Percentiles rank a stretch among this genome's conserved stretches.
phyloP scores from a whole-genome alignment of 2,329 filamentous ascomycete genomes.

The Lomentospora prolificans region DNA sequence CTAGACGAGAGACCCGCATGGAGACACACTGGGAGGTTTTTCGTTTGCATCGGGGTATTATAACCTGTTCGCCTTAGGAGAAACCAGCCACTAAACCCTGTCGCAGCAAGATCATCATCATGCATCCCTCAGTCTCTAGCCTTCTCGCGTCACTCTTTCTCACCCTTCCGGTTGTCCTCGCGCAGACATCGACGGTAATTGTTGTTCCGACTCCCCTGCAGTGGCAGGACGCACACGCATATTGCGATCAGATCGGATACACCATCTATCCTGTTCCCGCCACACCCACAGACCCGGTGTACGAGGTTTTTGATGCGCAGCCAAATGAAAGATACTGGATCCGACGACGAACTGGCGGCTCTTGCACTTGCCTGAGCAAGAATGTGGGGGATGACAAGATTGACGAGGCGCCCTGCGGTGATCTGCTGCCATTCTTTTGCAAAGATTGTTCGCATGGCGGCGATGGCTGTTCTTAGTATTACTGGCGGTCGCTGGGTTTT shows the following conservation, averaged over 20 bases:
- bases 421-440: constrained; percentile 5
- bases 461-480: constrained; percentile 2
- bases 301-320: not conserved
- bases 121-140: not conserved
- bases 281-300: constrained; percentile 2
- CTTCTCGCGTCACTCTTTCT: not conserved
- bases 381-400: not conserved
- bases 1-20: no score
- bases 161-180: not conserved
- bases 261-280: constrained; percentile 5
- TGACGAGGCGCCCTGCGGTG: constrained; percentile 6
- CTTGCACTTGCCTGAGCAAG: constrained; percentile 5
- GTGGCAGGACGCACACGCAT: constrained; percentile 3
- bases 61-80: not conserved
- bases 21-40: no score
- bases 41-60: no score
- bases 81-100: not conserved
- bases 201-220: not conserved
- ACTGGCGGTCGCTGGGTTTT: no score
- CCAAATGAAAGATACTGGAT: constrained; percentile 2
- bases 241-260: constrained; percentile 2
- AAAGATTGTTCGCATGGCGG: constrained; percentile 1
- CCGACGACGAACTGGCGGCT: constrained; percentile 1
- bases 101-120: not conserved
- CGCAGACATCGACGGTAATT: constrained; percentile 5